Evolutionary conservation across 2,329 filamentous ascomycete genomes (phyloP), one percentile per base, ranked within the genome.

Genomic region (Colletotrichum aenigma): DNA sequence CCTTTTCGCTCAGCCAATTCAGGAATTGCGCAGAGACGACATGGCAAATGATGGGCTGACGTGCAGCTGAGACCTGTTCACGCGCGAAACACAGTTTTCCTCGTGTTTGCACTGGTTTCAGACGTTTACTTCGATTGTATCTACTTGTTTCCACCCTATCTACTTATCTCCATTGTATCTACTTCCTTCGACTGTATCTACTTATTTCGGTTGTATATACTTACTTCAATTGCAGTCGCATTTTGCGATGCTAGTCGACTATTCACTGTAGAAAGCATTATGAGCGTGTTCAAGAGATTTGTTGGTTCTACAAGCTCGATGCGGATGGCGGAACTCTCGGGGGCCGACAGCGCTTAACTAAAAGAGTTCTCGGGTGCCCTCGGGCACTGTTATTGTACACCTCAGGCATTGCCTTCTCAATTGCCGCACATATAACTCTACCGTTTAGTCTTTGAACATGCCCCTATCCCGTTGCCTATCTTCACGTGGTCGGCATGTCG

Each of bases 371-470:
- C n/a, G 43, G 43, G n/a, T 21, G n/a, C 43, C 7, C 18, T 52
- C 43, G 43, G 43, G n/a, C 43, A 13, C 43, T 52, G 43, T 21
- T 48, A 3, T 48, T 13, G n/a, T 21, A 13, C 43, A 52, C 43
- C n/a, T 52, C 43, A 52, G 43, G 43, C 43, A 52, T 13, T 3
- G 43, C n/a, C 3, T 0, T 48, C 43, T 21, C 43, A 21, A 52
- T 52, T 21, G 43, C 43, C 43, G 43, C n/a, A 1, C n/a, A 52
- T 52, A 52, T 13, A 52, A 21, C n/a, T 52, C n/a, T 3, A 7
- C 6, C 4, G 7, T 52, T 13, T 7, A 3, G 12, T 7, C n/a
- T 2, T 13, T 21, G 0, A 13, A 13, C n/a, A 1, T 21, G 6
- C 13, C 4, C 43, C 3, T 1, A 13, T 21, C n/a, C 10, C n/a